Conservation (phyloP, 2,329 filamentous ascomycete species). For the Colletotrichum theobromicola region DNA sequence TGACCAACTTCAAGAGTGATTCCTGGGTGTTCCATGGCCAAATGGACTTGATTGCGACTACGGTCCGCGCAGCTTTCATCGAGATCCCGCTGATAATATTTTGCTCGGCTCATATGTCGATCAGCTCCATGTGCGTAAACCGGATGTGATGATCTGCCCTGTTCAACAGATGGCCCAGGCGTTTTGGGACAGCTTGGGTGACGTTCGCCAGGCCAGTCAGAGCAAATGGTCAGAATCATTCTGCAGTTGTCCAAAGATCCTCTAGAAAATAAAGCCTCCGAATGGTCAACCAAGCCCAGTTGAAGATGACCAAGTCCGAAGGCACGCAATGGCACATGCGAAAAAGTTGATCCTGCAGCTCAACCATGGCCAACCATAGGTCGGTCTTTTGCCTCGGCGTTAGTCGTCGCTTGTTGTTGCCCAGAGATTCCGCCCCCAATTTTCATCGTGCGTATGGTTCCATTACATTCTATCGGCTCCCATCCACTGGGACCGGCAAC, state of each 20-base stretch:
- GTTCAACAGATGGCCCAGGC: not conserved
- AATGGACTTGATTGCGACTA: not conserved
- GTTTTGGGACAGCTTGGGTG: not conserved
- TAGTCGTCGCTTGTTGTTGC: not conserved
- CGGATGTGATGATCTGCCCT: not conserved
- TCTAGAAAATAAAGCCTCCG: not conserved
- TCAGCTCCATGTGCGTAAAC: not conserved
- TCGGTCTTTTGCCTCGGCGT: not conserved
- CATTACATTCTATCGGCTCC: constrained; percentile 10
- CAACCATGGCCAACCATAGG: not conserved
- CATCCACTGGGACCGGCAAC: not conserved
- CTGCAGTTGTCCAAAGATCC: not conserved
- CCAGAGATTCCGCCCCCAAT: not conserved
- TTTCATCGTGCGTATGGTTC: not conserved
- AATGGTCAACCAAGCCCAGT: not conserved
- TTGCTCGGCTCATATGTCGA: constrained; percentile 1
- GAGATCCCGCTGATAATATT: not conserved
- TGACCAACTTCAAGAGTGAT: not conserved
- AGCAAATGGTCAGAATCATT: not conserved
- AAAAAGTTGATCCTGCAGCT: not conserved
- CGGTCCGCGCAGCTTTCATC: not conserved
- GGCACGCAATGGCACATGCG: not conserved
- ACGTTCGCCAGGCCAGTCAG: not conserved
- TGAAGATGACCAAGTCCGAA: not conserved
- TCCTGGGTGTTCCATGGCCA: not conserved